Evolutionary conservation across 345 rosid genomes (phyloP).

Genomic region (Camelina hispida): DNA sequence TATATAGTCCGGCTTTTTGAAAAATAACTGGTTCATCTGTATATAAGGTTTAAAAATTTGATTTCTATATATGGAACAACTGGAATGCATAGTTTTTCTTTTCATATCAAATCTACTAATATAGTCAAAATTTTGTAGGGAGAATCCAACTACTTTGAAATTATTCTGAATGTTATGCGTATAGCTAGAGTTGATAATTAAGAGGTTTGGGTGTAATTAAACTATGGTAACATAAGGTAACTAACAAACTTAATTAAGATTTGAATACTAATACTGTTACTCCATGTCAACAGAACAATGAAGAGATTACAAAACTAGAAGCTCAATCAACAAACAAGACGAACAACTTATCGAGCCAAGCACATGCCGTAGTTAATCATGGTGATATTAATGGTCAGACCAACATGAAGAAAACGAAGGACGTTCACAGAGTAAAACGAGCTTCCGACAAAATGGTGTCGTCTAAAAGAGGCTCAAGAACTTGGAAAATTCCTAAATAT

Average conservation of each 20-base stretch:
- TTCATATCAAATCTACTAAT: neutral
- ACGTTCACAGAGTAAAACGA: constrained; percentile 26
- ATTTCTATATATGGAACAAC: too few species aligned
- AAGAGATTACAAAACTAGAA: constrained; percentile 20
- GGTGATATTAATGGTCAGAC: constrained; percentile 13
- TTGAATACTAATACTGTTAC: constrained; percentile 21
- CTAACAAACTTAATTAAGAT: too few species aligned
- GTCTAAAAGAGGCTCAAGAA: constrained; percentile 46
- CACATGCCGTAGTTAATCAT: constrained; percentile 23
- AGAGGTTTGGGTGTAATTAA: neutral
- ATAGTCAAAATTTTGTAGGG: neutral
- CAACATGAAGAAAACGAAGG: constrained; percentile 22
- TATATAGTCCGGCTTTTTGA: neutral
- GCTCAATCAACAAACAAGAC: constrained; percentile 10
- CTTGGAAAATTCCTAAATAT: constrained; percentile 61
- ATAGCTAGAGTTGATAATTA: neutral
- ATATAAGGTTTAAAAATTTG: neutral
- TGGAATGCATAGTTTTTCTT: neutral
- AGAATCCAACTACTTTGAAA: neutral
- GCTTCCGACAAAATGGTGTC: constrained; percentile 26
- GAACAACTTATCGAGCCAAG: constrained; percentile 12
- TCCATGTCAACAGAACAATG: constrained; percentile 26
- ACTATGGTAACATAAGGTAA: neutral
- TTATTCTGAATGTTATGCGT: neutral
- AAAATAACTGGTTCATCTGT: neutral